Evolutionary conservation across 805 yeast species (phyloP), one percentile per base, ranked within the genome.

Genomic region (fission yeast (Schizosaccharomyces pombe)): DNA sequence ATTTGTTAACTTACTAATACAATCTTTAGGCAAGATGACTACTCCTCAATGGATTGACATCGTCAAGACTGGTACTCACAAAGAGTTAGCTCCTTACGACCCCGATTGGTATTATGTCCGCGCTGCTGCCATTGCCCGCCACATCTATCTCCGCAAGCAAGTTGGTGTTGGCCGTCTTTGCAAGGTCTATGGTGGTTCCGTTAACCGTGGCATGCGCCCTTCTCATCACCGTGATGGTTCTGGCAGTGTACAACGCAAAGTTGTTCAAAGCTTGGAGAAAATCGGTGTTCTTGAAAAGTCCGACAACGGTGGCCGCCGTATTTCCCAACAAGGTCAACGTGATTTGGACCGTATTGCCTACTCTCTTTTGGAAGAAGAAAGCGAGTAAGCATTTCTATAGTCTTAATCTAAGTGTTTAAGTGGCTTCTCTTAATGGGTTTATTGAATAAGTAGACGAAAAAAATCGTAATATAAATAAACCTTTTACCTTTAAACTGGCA

Each of bases 101-200:
- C 75, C 97, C 67, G 97, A 86, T 77, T 86, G 89, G 70, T 91
- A 98, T 31, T 34, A 29, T 29, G 40, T 52, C 19, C 84, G 98
- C 76, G 94, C 98, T 68, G 98, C 98, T 69, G 89, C 98, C 59
- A 86, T 87, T 73, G 98, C 98, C 70, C 91, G 98, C 80, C 98
- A 91, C 87, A 81, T 91, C 75, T 91, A 91, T 94, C 79, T 91
- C 76, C 86, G 95, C 84, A 91, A 91, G 78, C 84, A 84, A 68
- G 94, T 91, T 68, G 98, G 98, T 83, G 94, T 89, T 67, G 98
- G 98, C 79, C 84, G 84, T 72, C 81, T 91, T 72, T 89, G 89
- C 94, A 91, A 85, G 77, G 78, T 85, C 68, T 91, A 91, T 91
- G 98, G 98, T 76, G 93, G 94, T 77, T 86, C 97, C 69, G 77